Evolutionary conservation across 2,329 filamentous ascomycete genomes (phyloP), one percentile per base, ranked within the genome.

Genomic region (Clarireedia hainanense): DNA sequence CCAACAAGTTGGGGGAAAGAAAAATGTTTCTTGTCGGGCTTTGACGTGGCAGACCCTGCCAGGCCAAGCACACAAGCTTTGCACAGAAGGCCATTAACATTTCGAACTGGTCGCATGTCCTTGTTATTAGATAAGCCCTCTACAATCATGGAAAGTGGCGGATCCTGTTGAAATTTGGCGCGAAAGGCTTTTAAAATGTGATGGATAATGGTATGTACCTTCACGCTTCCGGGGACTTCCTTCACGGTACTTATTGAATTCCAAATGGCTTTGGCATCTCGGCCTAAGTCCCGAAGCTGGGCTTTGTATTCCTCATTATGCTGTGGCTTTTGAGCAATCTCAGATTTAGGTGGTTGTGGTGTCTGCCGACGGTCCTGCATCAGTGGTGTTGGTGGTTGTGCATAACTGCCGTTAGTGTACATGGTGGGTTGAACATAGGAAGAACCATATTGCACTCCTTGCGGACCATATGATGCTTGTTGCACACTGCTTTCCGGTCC

Each of bases 181-280:
- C 76, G 73, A 64, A 85, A 89, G 37, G 74, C 75, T 54, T 76
- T 76, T 55, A 79, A 75, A 51, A 84, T 71, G 66, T 87, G 82
- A 65, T 86, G 76, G 43, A 91, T 76, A 9, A 88, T 74, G 47
- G 83, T 77, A 58, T 80, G 80, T 15, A 88, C 75, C 61, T 83
- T 81, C 47, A 88, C 75, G 58, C 78, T 79, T 40, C 79, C 78
- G 14, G 83, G 78, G 15, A 89, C 70, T 50, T 83, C 78, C 61
- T 80, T 80, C 59, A 89, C 73, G 3, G 76, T 75, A 6, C 76
- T 76, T 2, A 84, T 78, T 23, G 74, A 71, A 59, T 79, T 78
- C 85, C 86, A 91, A 37, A 86, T 70, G 24, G 82, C 79, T 57
- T 80, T 76, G 4, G 81, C 79, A 64, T 78, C 76, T 43, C 71